These are phyloP conservation scores for Penicillium malachiteum DNA, from an alignment of 495 filamentous ascomycete genomes.

Conservation along the genomic window DNA sequence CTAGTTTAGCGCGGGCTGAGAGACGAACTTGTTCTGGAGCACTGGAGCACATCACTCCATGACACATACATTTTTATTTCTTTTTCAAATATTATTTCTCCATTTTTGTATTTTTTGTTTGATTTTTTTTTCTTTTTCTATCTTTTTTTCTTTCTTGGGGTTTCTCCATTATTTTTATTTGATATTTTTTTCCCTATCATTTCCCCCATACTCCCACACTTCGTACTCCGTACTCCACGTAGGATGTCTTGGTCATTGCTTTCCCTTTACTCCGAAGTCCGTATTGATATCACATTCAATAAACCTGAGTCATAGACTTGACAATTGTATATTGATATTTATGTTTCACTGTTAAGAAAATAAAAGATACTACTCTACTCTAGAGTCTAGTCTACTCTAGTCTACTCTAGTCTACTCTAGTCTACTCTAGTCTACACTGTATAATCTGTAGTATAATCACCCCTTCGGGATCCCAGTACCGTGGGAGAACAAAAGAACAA, in stretches of 20 bases:
- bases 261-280: neutral
- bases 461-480: neutral
- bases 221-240: neutral
- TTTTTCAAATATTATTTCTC: neutral
- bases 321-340: no score
- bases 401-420: no score
- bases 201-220: neutral
- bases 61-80: slow-evolving; percentile 14
- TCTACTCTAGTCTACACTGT: no score
- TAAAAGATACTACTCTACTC: no score
- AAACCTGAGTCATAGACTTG: no score
- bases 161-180: neutral
- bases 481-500: neutral
- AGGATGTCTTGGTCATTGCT: neutral
- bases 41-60: slow-evolving; percentile 10
- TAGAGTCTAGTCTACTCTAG: no score
- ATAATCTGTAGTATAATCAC: no score
- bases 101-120: neutral
- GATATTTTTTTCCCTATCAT: neutral
- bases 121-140: neutral
- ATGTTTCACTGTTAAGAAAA: no score
- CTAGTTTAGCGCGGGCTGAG: slow-evolving; percentile 14
- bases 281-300: neutral
- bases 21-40: slow-evolving; percentile 17
- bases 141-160: neutral